A percentile compares a stretch with the other conserved stretches of the same genome.
These are phyloP conservation scores for Pilatotrama ljubarskyi DNA, from an alignment of 768 basidiomycete species.

Conservation along the genomic window DNA sequence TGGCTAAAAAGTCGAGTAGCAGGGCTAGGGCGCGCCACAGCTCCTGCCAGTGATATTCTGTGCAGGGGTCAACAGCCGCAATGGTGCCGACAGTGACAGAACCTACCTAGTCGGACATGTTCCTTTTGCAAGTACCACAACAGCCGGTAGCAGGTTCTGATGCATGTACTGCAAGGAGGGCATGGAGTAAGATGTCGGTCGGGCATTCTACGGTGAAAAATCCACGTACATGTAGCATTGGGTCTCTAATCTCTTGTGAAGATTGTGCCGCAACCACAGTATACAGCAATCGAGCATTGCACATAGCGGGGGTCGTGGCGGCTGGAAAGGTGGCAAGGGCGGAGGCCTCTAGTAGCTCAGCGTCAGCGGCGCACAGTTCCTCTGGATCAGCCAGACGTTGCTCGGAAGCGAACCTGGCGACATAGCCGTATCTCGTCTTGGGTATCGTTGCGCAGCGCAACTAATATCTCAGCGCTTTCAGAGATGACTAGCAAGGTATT, in stretches of 20 bases:
- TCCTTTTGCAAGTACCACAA: constrained; percentile 59
- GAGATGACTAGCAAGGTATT: constrained; percentile 52
- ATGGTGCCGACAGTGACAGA: constrained; percentile 5
- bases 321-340: constrained; percentile 41
- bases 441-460: constrained; percentile 43
- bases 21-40: constrained; percentile 60
- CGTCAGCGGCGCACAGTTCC: background rate
- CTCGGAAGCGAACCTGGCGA: constrained; percentile 67
- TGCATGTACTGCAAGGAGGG: constrained; percentile 46
- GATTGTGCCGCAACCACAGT: constrained; percentile 69
- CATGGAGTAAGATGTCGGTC: no score
- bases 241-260: constrained; percentile 61
- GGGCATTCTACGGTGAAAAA: background rate
- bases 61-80: background rate
- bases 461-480: constrained; percentile 51
- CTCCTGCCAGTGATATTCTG: constrained; percentile 69
- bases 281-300: constrained; percentile 68
- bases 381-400: no score
- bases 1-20: constrained; percentile 55
- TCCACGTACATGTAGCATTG: constrained; percentile 56
- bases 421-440: constrained; percentile 53
- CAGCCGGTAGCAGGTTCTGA: constrained; percentile 53
- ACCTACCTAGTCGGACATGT: constrained; percentile 54
- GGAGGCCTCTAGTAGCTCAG: constrained; percentile 48
- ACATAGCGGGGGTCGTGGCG: constrained; percentile 50